A percentile compares a stretch with the other conserved stretches of the same genome.
Conservation (phyloP, 805 yeast species). For the Zygosaccharomyces siamensis region DNA sequence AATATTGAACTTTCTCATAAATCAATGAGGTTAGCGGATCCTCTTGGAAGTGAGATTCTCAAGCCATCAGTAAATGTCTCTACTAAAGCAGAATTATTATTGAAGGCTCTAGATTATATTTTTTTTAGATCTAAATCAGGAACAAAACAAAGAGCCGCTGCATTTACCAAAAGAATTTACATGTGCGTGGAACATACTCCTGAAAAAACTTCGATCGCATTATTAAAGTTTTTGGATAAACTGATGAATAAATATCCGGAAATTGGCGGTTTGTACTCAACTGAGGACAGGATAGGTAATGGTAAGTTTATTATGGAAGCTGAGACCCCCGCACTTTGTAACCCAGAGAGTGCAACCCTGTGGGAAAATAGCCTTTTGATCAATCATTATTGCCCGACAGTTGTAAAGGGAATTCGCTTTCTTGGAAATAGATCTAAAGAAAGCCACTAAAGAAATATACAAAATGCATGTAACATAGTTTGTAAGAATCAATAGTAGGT, state of each 20-base stretch:
- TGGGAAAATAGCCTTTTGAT: constrained; percentile 83
- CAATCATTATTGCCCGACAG: constrained; percentile 77
- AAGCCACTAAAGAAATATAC: constrained; percentile 11
- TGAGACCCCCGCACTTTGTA: constrained; percentile 66
- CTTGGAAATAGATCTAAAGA: constrained; percentile 37
- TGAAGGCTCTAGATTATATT: constrained; percentile 71
- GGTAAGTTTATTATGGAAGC: constrained; percentile 68
- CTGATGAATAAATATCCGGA: constrained; percentile 67
- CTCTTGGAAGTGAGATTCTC: constrained; percentile 44
- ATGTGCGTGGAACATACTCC: constrained; percentile 69
- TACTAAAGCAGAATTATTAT: constrained; percentile 79
- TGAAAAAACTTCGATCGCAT: constrained; percentile 78
- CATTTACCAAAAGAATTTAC: constrained; percentile 79
- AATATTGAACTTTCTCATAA: constrained; percentile 84
- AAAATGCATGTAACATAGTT: background rate
- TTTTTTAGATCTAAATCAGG: constrained; percentile 75
- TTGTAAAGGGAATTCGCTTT: constrained; percentile 58
- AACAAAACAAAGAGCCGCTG: constrained; percentile 59
- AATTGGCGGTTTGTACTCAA: constrained; percentile 69
- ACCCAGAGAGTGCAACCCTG: constrained; percentile 81
- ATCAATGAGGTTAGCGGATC: constrained; percentile 75
- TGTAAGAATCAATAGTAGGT: background rate
- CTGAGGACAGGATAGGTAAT: constrained; percentile 83
- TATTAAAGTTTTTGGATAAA: constrained; percentile 72
- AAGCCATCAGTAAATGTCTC: constrained; percentile 80